These are phyloP conservation scores for Mucor piriformis DNA, from an alignment of 371 early-diverging fungal species.

Conservation along the genomic window DNA sequence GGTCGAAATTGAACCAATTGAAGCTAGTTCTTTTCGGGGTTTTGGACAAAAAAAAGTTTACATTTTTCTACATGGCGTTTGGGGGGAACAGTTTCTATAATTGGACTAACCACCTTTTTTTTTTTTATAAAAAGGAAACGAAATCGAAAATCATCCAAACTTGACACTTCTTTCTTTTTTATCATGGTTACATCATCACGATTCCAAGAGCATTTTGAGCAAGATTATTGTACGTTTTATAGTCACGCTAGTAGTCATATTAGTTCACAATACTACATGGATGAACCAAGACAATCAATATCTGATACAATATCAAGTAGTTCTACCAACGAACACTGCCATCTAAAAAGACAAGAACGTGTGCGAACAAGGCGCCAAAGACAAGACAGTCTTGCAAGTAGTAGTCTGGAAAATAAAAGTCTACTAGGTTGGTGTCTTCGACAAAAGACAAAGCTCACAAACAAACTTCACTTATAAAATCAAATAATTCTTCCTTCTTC, in stretches of 20 bases:
- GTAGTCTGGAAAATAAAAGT: not conserved
- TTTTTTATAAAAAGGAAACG: conserved; percentile 4
- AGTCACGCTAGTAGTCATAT: not conserved
- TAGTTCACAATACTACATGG: not conserved
- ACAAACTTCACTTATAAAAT: not conserved
- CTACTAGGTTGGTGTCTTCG: conserved; percentile 10
- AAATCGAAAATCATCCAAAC: not conserved
- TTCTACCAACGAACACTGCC: not conserved
- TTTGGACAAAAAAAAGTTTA: not conserved
- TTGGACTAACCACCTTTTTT: not conserved
- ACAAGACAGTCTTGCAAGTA: conserved; percentile 2
- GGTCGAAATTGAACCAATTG: not conserved
- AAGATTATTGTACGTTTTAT: not conserved
- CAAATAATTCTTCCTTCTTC: not conserved
- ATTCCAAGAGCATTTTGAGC: conserved; percentile 17
- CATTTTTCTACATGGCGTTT: not conserved
- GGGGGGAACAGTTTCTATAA: not conserved
- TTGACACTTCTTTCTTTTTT: conserved; percentile 1
- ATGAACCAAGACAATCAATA: conserved; percentile 7
- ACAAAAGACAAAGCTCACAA: conserved; percentile 9
- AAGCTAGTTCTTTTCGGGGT: not conserved
- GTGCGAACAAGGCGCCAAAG: conserved; percentile 2
- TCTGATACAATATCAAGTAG: conserved; percentile 7
- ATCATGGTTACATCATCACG: conserved; percentile 3
- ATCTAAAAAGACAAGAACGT: conserved; percentile 1